These are phyloP conservation scores for Adiantum capillusveneris DNA, from an alignment of 75 land plant species.

Conservation along the genomic window DNA sequence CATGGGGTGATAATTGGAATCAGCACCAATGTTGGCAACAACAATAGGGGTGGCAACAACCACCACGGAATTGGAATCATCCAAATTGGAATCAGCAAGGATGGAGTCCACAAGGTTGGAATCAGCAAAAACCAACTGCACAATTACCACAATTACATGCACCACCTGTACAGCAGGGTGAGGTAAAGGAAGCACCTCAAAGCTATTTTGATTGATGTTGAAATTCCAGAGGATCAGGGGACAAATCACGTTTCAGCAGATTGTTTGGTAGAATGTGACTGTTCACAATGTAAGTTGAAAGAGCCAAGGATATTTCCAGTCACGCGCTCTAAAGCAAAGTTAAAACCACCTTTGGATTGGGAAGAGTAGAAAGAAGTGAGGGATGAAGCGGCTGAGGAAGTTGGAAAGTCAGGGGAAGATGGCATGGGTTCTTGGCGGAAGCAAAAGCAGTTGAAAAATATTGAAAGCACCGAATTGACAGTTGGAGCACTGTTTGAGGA, in stretches of 20 bases:
- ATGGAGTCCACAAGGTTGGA: not conserved
- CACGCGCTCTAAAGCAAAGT: no score
- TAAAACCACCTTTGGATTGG: no score
- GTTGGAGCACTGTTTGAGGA: no score
- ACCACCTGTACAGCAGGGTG: not conserved
- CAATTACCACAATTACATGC: slow-evolving; percentile 1
- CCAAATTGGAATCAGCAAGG: not conserved
- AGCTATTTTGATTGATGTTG: not conserved
- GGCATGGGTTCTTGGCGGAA: no score
- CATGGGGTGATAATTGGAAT: not conserved
- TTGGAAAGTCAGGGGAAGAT: no score
- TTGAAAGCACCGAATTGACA: no score
- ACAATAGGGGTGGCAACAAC: not conserved
- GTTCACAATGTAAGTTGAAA: no score
- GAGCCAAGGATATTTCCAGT: no score
- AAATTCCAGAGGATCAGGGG: not conserved
- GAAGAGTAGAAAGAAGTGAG: no score
- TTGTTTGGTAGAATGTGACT: not conserved
- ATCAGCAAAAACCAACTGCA: not conserved
- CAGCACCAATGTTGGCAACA: not conserved
- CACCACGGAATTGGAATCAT: slow-evolving; percentile 1
- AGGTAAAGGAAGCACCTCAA: not conserved
- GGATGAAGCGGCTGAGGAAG: no score
- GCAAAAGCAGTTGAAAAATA: no score
- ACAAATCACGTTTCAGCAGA: not conserved